Percentiles rank a stretch among this genome's conserved stretches.
Evolutionary conservation across 345 rosid species (phyloP).

Genomic region (Salix caprea): DNA sequence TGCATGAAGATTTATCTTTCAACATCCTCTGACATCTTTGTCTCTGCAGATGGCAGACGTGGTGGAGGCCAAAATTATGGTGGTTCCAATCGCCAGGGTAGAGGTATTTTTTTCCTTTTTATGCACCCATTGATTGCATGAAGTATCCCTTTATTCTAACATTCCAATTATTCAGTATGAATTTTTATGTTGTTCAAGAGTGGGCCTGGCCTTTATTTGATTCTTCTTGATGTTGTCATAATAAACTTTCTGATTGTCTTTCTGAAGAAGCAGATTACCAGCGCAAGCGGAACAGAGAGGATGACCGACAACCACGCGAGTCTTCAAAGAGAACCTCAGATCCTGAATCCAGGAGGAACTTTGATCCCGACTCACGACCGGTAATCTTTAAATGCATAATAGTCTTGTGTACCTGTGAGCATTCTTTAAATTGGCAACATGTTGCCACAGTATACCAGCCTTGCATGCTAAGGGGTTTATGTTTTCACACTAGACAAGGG

Average conservation of each 20-base stretch:
- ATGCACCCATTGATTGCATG: conserved; percentile 3
- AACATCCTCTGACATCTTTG: conserved; percentile 3
- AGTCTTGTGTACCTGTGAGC: neutral
- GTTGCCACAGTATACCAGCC: neutral
- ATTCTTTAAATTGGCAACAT: neutral
- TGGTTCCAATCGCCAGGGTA: conserved; percentile 57
- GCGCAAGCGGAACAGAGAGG: conserved; percentile 78
- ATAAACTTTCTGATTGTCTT: conserved; percentile 3
- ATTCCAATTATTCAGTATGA: neutral
- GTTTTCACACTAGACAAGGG: neutral
- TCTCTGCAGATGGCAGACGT: conserved; percentile 68
- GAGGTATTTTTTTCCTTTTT: conserved; percentile 42
- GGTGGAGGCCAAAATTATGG: conserved; percentile 70
- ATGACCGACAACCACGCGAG: conserved; percentile 65
- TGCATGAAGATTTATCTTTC: neutral
- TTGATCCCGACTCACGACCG: conserved; percentile 67
- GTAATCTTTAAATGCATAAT: conserved; percentile 28
- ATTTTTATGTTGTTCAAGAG: neutral
- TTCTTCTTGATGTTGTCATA: neutral
- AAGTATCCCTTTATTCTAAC: too few relatives aligned
- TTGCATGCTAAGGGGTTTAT: neutral
- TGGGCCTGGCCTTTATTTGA: neutral
- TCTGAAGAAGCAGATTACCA: conserved; percentile 47
- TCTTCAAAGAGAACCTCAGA: conserved; percentile 63
- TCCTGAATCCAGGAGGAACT: conserved; percentile 56